Percentiles rank a stretch among this genome's conserved stretches.
These are phyloP conservation scores for Pachysolen tannophilus DNA, from an alignment of 805 yeast genomes.

Conservation along the genomic window DNA sequence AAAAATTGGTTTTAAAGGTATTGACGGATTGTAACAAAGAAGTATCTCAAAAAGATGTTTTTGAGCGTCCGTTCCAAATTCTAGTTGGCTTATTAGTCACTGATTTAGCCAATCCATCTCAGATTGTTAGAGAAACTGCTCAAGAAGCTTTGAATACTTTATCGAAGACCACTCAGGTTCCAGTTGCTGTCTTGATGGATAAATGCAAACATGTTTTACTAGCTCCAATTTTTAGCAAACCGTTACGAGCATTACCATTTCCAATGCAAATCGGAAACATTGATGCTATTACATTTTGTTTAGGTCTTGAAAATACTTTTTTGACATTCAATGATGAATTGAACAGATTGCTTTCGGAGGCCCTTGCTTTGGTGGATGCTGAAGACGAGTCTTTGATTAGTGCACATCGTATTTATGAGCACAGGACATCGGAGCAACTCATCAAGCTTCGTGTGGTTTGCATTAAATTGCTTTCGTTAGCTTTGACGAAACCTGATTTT, in stretches of 20 bases:
- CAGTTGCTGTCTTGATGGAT: slow-evolving; percentile 67
- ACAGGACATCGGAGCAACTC: slow-evolving; percentile 81
- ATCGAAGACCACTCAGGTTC: slow-evolving; percentile 60
- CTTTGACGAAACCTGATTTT: slow-evolving; percentile 79
- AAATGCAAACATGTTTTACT: slow-evolving; percentile 78
- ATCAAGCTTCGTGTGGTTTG: slow-evolving; percentile 86
- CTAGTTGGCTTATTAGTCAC: slow-evolving; percentile 85
- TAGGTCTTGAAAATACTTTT: slow-evolving; percentile 73
- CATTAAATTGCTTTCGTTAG: slow-evolving; percentile 71
- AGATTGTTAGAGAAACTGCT: slow-evolving; percentile 74
- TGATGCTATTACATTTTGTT: slow-evolving; percentile 91
- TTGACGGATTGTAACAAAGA: slow-evolving; percentile 59
- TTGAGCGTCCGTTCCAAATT: slow-evolving; percentile 69
- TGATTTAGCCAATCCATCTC: slow-evolving; percentile 85
- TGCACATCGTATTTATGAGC: slow-evolving; percentile 77
- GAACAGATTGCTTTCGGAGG: slow-evolving; percentile 78
- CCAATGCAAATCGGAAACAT: slow-evolving; percentile 98
- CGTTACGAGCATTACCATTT: slow-evolving; percentile 92
- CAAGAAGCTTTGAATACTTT: slow-evolving; percentile 61
- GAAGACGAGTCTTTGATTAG: slow-evolving; percentile 94
- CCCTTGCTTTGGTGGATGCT: slow-evolving; percentile 91
- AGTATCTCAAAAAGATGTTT: slow-evolving; percentile 51
- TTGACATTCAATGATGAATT: slow-evolving; percentile 84
- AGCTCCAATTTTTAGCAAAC: slow-evolving; percentile 95
- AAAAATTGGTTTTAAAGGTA: slow-evolving; percentile 53